Base-by-base conservation (phyloP, 345 rosid genomes). In the Acer campestre region DNA sequence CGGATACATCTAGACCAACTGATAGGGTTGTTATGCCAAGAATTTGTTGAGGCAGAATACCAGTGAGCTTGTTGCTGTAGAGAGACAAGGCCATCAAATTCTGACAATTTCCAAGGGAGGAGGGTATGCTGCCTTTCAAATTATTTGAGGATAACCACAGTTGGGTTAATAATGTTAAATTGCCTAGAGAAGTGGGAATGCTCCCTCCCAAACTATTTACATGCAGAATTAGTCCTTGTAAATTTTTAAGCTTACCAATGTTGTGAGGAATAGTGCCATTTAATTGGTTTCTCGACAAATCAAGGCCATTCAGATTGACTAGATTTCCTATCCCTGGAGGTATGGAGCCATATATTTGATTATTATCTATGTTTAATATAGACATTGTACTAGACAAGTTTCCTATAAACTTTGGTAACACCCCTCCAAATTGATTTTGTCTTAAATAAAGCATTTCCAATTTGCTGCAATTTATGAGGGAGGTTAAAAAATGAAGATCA, bases 251-350 rank as follows among this genome's bases (percentile, higher is more conserved):
- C 27, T 72, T 65, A 17, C 72, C 77, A 8, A 78, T 78, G 13
- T 35, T 61, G 35, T 31, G 4, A 38, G 77, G 81, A 71, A 71
- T 71, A n/a, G 10, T 44, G 14, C 71, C 81, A 17, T 40, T 42
- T 5, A 65, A 16, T 17, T 29, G 14, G 46, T 7, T 42, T 42
- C 1, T 42, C 0, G 0, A 0, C 1, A 42, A 7, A 42, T 0
- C 46, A 42, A 70, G 7, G 0, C 0, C 0, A 4, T 46, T 10
- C 58, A 82, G 56, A 18, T 42, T 79, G 17, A 71, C 55, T 0
- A 82, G 80, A 55, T 82, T 79, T 4, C 68, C 85, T 1, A 82
- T 38, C 9, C 29, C 71, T 0, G 1, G 18, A 14, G 85, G 80
- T 2, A 71, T 67, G 38, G 0, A 0, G 5, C 80, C 75, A 0